These are phyloP conservation scores for Diaporthe citrichinensis DNA, from an alignment of 2,329 filamentous ascomycete genomes.

Conservation along the genomic window DNA sequence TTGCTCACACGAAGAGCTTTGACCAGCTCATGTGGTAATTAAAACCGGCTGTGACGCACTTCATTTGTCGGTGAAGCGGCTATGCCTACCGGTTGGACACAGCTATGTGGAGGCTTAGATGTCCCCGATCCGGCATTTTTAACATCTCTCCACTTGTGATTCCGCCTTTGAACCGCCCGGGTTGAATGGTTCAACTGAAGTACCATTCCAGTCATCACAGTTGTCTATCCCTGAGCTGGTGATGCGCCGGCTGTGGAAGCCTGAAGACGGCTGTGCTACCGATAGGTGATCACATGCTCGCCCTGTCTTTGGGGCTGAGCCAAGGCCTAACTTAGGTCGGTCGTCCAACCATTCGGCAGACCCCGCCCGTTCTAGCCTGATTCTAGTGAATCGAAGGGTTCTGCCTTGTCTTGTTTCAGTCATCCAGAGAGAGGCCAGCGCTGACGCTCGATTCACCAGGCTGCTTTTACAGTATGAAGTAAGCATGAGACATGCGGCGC, in stretches of 20 bases:
- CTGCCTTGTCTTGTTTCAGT: neutral
- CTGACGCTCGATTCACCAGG: neutral
- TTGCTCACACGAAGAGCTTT: neutral
- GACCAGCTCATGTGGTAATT: neutral
- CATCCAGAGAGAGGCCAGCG: neutral
- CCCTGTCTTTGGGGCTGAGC: neutral
- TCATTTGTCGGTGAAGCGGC: neutral
- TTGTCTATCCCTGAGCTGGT: neutral
- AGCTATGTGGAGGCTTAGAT: neutral
- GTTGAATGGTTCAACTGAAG: neutral
- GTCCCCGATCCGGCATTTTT: neutral
- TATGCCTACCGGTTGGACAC: neutral
- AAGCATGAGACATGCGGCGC: neutral
- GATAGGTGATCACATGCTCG: neutral
- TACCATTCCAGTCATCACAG: neutral
- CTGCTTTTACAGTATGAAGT: neutral
- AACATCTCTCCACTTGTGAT: neutral
- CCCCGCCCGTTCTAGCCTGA: neutral
- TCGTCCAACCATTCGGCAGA: neutral
- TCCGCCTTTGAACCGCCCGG: neutral
- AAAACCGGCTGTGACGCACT: neutral
- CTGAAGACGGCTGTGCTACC: conserved; percentile 27
- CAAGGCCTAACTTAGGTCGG: neutral
- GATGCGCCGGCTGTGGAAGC: neutral
- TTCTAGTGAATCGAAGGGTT: neutral